Base-by-base conservation (phyloP, 768 basidiomycete species). In the Flagelloscypha sp. region DNA sequence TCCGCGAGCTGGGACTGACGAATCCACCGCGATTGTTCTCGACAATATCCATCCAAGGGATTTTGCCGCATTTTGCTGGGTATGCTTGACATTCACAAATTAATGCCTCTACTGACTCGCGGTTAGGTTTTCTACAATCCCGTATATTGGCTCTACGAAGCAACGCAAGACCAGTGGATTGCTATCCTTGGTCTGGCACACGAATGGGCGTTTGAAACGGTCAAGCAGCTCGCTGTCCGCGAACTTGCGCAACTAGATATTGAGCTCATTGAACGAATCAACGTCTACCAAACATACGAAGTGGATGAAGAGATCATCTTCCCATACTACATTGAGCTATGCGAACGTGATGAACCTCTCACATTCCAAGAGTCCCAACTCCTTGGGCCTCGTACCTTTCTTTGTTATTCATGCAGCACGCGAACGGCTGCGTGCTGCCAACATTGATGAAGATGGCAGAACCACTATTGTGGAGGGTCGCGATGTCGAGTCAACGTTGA, bases 121-220 rank as follows among this genome's bases (percentile, higher is more conserved):
- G n/a, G 25, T 16, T 24, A 24, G 20, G 18, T 27, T 24, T 13
- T 1, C 44, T 84, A 79, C 0, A 60, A 54, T n/a, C n/a, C n/a
- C n/a, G n/a, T n/a, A 29, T 79, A 77, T 45, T 72, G 74, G 0
- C 53, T 73, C 1, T 79, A 79, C 33, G 60, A 68, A 6, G 71
- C 73, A 1, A 46, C 53, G 0, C 54, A 68, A 0, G 57, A 63
- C 0, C 68, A 70, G 7, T 85, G 83, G 83, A 52, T 56, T 0
- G 56, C 54, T 0, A 72, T 85, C 28, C 53, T 84, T 0, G 51
- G 47, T 2, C 70, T 84, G 1, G 61, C 79, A 0, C 57, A 70
- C 12, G 48, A 57, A 3, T 85, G 79, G 79, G 25, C 44, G 0
- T 83, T 84, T 40, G 43, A 42, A 0, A 66, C 74, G 28, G 66